phyloP scores from a whole-genome alignment of 2,329 filamentous ascomycete species.

The Fusarium beomiforme region DNA sequence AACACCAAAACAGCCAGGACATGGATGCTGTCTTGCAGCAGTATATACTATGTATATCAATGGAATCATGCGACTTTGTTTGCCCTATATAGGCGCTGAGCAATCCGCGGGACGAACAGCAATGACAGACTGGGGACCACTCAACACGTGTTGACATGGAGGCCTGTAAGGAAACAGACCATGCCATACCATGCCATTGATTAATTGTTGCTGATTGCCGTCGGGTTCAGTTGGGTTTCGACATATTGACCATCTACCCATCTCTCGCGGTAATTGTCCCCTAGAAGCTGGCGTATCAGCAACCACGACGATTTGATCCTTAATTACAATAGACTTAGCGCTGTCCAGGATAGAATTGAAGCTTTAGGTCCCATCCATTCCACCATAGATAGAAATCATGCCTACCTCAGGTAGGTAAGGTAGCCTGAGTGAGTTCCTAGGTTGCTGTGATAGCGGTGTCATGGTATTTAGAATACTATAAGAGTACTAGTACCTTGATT shows the following conservation, averaged over 20 bases:
- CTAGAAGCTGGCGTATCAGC: constrained; percentile 30
- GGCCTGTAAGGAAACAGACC: constrained; percentile 24
- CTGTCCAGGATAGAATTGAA: constrained; percentile 3
- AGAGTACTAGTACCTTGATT: constrained; percentile 6
- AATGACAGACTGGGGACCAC: constrained; percentile 33
- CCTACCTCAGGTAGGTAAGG: not conserved
- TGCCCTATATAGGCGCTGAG: not conserved
- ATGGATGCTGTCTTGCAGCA: constrained; percentile 19
- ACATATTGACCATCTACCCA: constrained; percentile 40
- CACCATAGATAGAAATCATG: not conserved
- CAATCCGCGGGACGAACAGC: constrained; percentile 16
- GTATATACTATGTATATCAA: not conserved
- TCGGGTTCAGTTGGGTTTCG: constrained; percentile 31
- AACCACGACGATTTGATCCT: constrained; percentile 20
- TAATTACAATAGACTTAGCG: constrained; percentile 34
- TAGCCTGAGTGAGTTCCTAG: not conserved
- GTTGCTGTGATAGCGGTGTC: too few relatives aligned
- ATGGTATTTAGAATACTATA: too few relatives aligned
- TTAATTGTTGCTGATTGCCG: constrained; percentile 17
- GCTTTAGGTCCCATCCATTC: not conserved
- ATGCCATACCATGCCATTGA: constrained; percentile 22
- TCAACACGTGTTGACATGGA: constrained; percentile 39
- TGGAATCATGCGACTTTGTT: constrained; percentile 33
- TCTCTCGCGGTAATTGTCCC: constrained; percentile 30
- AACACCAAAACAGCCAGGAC: not conserved